Evolutionary conservation across 2,329 filamentous ascomycete genomes (phyloP), one percentile per base, ranked within the genome.

Genomic region (Amauroascus niger): DNA sequence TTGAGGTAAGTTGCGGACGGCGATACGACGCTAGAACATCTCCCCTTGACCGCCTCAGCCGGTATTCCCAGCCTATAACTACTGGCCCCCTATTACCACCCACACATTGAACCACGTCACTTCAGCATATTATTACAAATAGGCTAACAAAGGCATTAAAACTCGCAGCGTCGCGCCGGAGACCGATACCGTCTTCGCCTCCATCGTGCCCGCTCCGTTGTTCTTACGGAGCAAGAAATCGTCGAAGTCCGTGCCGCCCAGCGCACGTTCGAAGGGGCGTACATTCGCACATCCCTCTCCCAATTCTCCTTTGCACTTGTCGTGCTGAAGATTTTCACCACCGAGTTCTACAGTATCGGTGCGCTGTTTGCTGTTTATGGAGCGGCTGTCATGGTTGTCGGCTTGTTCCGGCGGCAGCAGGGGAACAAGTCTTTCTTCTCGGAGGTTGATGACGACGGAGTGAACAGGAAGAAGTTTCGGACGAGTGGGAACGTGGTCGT

Each of bases 271-370:
- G 93, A 98, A 71, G 93, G 93, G 20, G 93, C 93, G 20, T 98
- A 97, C 71, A 86, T 96, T 65, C 87, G 93, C 57, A 98, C 93
- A 0, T 90, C 91, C 2, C 81, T 98, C 18, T 88, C 87, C 2
- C 90, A 97, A 65, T 97, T 97, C 74, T 91, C 87, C 54, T 97
- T 98, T 69, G 84, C 91, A 18, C 82, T 98, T 48, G 84, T 98
- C 58, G 87, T 98, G 50, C 81, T 95, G 61, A 95, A 94, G 74
- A 94, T 98, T 70, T 97, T 98, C 74, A 96, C 89, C 7, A 80
- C 84, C 50, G 93, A 97, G 67, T 97, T 98, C 75, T 97, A 97
- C 72, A 83, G 86, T 61, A 95, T 96, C 58, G 93, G 93, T n/a
- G 93, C 93, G 6, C 77, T 98, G 30, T 96, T 96, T 67, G 90